Evolutionary conservation across 495 filamentous ascomycete genomes (phyloP), one percentile per base, ranked within the genome.

Genomic region (Cryomyces minteri): DNA sequence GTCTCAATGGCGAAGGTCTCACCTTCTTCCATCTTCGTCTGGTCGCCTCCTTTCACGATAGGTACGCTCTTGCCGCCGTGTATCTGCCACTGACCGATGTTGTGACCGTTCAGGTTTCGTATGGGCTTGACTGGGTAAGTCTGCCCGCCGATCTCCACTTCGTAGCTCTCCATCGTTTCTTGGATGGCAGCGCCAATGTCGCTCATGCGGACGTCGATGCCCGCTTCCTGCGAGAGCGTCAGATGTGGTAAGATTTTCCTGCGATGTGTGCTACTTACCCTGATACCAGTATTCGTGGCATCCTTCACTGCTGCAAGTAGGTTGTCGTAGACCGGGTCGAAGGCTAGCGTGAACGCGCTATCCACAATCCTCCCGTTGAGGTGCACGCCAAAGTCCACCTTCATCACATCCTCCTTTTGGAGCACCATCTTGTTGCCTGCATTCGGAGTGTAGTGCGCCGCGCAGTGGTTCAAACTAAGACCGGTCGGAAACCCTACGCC

Each of bases 111-210:
- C 28, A 80, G 48, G 42, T 68, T 67, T 39, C 72, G 67, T 32
- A 80, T 71, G 5, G 68, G 55, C 51, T 79, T 79, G 37, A 80
- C 69, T 1, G 73, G 74, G 38, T 67, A 62, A 4, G 65, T 72
- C 45, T 68, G 63, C 11, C 73, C 72, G 11, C 59, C 62, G 46
- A 80, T 67, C 53, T 75, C 71, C 12, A 72, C 64, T 48, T 80
- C 76, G 51, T 79, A 77, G 62, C 70, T 75, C 56, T 80, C 76
- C 76, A 80, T 80, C 6, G 66, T 70, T 53, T 80, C 76, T 51
- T 80, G 76, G 42, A 80, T 77, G 3, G 70, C 72, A 8, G 67
- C 73, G 40, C 76, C 68, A 41, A 80, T 71, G 41, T 80, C 73
- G 29, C 65, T 63, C 41, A 80, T 69, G 29, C 76, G 67, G 4